Conservation (phyloP, 108 stramenopile genomes). For the Craspedostauros australis region DNA sequence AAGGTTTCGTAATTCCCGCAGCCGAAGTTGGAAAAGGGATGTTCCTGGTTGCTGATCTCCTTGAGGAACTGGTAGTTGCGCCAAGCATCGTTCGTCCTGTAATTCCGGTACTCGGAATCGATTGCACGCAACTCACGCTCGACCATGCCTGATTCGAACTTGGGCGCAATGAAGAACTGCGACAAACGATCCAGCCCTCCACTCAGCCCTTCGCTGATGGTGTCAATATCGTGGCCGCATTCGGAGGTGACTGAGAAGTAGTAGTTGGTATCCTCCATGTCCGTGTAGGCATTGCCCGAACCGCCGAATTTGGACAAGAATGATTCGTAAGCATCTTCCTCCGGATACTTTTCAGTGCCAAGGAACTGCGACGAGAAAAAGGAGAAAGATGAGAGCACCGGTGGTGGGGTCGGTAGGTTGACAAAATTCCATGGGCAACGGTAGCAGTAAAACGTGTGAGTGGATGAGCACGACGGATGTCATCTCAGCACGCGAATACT, state of each 20-base stretch:
- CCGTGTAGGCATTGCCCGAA: constrained; percentile 91
- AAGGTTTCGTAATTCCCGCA: constrained; percentile 94
- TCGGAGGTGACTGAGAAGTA: constrained; percentile 86
- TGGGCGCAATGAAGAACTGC: constrained; percentile 95
- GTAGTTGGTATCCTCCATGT: constrained; percentile 88
- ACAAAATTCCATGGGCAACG: too few relatives aligned
- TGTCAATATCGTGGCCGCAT: constrained; percentile 15
- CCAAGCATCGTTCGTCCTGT: constrained; percentile 91
- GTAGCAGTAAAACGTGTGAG: too few relatives aligned
- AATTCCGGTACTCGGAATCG: constrained; percentile 94
- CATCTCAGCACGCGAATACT: too few relatives aligned
- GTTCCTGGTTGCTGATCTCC: constrained; percentile 46
- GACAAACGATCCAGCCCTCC: constrained; percentile 93
- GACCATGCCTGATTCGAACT: constrained; percentile 77
- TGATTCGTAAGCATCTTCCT: constrained; percentile 85
- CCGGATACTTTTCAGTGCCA: constrained; percentile 91
- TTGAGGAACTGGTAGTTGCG: constrained; percentile 81
- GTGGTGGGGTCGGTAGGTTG: too few relatives aligned
- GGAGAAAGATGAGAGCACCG: not conserved
- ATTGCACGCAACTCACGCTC: constrained; percentile 93
- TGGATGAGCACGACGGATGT: too few relatives aligned
- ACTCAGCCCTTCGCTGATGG: constrained; percentile 50
- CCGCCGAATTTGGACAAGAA: constrained; percentile 87
- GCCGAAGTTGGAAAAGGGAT: constrained; percentile 87
- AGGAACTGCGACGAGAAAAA: constrained; percentile 60